These are phyloP conservation scores for Aspergillus sclerotioniger DNA, from an alignment of 495 filamentous ascomycete genomes.

Conservation along the genomic window DNA sequence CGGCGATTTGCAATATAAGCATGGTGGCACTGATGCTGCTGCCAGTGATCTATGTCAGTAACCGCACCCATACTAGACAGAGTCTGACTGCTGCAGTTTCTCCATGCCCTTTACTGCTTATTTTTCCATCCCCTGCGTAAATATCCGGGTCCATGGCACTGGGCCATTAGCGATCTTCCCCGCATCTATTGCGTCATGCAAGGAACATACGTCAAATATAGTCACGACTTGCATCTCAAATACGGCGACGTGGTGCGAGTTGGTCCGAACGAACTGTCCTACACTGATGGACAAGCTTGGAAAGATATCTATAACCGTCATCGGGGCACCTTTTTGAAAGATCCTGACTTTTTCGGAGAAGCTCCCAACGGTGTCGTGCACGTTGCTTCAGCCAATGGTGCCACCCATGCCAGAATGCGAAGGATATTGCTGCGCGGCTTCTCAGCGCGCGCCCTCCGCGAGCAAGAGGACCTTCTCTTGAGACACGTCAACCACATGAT, in stretches of 20 bases:
- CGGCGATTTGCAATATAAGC: too few relatives aligned
- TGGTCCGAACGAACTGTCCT: not conserved
- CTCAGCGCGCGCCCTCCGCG: not conserved
- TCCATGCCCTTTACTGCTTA: not conserved
- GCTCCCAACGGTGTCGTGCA: too few relatives aligned
- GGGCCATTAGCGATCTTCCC: not conserved
- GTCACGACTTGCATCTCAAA: not conserved
- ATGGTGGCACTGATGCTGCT: too few relatives aligned
- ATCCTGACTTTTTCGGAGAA: not conserved
- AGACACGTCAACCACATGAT: not conserved
- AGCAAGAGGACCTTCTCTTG: not conserved
- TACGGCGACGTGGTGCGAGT: not conserved
- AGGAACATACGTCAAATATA: not conserved
- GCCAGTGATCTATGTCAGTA: too few relatives aligned
- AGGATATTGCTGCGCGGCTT: not conserved
- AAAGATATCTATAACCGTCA: not conserved
- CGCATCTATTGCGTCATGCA: not conserved
- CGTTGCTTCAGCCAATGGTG: not conserved
- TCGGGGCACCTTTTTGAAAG: not conserved
- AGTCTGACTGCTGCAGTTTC: not conserved
- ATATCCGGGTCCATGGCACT: not conserved
- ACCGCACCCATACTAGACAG: too few relatives aligned
- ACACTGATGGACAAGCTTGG: not conserved
- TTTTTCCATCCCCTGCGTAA: not conserved
- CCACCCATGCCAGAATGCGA: not conserved